These are phyloP conservation scores for Verticillium nubilum DNA, from an alignment of 2,329 filamentous ascomycete genomes.

Conservation along the genomic window DNA sequence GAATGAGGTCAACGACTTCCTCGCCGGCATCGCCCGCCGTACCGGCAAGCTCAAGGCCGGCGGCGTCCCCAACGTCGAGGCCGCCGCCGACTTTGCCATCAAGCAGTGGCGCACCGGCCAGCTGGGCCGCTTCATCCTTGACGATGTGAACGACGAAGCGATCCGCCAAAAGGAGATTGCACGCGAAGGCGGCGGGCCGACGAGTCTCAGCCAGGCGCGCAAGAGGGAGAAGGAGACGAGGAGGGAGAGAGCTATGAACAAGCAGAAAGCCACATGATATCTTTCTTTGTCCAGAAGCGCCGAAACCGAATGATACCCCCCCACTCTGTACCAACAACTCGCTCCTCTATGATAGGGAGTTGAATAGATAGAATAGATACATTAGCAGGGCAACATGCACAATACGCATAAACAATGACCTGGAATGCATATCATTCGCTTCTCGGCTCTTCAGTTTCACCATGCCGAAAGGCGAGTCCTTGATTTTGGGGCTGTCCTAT, in stretches of 20 bases:
- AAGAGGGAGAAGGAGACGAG: slow-evolving; percentile 59
- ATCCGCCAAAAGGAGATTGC: slow-evolving; percentile 43
- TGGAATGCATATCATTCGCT: no score
- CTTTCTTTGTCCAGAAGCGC: not conserved
- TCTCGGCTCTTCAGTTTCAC: not conserved
- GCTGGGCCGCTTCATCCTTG: slow-evolving; percentile 72
- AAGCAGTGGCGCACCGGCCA: slow-evolving; percentile 75
- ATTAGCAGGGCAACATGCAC: no score
- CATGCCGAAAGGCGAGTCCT: not conserved
- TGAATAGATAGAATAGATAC: no score
- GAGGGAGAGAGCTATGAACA: slow-evolving; percentile 26
- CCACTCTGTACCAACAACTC: not conserved
- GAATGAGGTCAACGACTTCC: slow-evolving; percentile 72
- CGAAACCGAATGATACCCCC: slow-evolving; percentile 7
- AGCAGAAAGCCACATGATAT: slow-evolving; percentile 6
- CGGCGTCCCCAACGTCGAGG: slow-evolving; percentile 63
- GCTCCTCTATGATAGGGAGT: no score
- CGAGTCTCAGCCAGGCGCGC: slow-evolving; percentile 64
- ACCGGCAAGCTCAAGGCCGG: slow-evolving; percentile 74
- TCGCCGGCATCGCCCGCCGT: slow-evolving; percentile 64
- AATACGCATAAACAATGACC: no score
- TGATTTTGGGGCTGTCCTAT: not conserved
- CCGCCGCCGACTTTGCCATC: slow-evolving; percentile 73
- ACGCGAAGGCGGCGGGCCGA: slow-evolving; percentile 34
- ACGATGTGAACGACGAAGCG: slow-evolving; percentile 61